Conservation (phyloP, 495 filamentous ascomycete species). For the Penicillium simplicissimum region DNA sequence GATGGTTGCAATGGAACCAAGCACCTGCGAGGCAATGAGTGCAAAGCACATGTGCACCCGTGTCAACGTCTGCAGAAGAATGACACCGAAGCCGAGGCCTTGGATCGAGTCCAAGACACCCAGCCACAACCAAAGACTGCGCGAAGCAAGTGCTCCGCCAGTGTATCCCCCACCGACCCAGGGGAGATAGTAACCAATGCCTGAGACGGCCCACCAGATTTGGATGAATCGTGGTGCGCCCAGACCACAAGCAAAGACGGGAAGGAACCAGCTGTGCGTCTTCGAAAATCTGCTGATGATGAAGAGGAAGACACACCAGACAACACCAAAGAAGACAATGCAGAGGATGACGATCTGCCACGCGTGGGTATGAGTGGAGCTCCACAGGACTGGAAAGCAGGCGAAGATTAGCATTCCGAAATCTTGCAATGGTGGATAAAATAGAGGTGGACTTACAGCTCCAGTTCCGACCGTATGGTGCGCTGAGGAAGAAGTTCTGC, state of each 20-base stretch:
- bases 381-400: slow-evolving; percentile 42
- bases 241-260: slow-evolving; percentile 51
- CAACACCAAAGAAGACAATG: slow-evolving; percentile 45
- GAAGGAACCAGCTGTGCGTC: slow-evolving; percentile 50
- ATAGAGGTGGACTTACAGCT: slow-evolving; percentile 32
- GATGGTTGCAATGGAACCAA: slow-evolving; percentile 53
- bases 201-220: slow-evolving; percentile 53
- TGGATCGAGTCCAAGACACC: slow-evolving; percentile 52
- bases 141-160: slow-evolving; percentile 44
- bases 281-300: slow-evolving; percentile 46
- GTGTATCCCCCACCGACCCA: slow-evolving; percentile 44
- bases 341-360: slow-evolving; percentile 48
- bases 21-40: slow-evolving; percentile 50
- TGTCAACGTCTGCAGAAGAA: slow-evolving; percentile 49
- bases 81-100: slow-evolving; percentile 53
- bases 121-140: slow-evolving; percentile 53
- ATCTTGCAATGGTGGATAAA: neutral
- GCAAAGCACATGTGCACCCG: slow-evolving; percentile 51
- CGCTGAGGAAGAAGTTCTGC: slow-evolving; percentile 52
- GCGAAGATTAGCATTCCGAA: slow-evolving; percentile 13
- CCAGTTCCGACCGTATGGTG: slow-evolving; percentile 53
- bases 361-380: slow-evolving; percentile 38
- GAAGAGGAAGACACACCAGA: slow-evolving; percentile 45
- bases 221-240: slow-evolving; percentile 52
- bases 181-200: slow-evolving; percentile 47